Percentiles rank a stretch among this genome's conserved stretches.
phyloP scores from a whole-genome alignment of 2,329 filamentous ascomycete species.

The Ophiocordyceps sinensis region DNA sequence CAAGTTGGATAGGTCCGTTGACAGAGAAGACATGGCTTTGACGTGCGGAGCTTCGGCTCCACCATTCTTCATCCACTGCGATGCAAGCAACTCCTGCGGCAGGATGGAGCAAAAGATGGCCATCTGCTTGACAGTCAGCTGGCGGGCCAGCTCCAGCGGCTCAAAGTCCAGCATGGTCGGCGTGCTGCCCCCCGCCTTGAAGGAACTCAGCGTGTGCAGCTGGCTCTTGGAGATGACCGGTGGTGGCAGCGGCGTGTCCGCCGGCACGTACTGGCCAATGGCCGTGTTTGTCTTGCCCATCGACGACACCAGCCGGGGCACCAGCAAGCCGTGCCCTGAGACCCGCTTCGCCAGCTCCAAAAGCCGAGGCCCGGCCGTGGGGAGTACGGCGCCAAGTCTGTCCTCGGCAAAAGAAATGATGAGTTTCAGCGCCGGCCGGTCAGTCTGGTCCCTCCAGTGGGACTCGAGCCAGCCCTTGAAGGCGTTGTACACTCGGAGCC shows the following conservation, averaged over 20 bases:
- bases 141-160: slow-evolving; percentile 75
- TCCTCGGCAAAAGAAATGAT: slow-evolving; percentile 70
- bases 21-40: slow-evolving; percentile 82
- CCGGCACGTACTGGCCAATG: slow-evolving; percentile 52
- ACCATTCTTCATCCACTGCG: slow-evolving; percentile 86
- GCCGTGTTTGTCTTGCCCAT: slow-evolving; percentile 80
- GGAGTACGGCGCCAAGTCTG: slow-evolving; percentile 53
- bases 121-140: slow-evolving; percentile 87
- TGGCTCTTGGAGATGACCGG: slow-evolving; percentile 65
- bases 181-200: slow-evolving; percentile 54
- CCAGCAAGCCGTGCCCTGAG: slow-evolving; percentile 55
- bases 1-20: slow-evolving; percentile 82
- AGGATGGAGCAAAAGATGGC: slow-evolving; percentile 81
- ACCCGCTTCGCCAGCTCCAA: slow-evolving; percentile 70
- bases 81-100: slow-evolving; percentile 79
- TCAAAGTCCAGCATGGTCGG: slow-evolving; percentile 84
- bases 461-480: slow-evolving; percentile 97
- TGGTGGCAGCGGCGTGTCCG: slow-evolving; percentile 57
- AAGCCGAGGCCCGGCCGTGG: slow-evolving; percentile 67
- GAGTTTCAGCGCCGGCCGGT: slow-evolving; percentile 58
- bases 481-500: slow-evolving; percentile 84
- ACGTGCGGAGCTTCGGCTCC: slow-evolving; percentile 74
- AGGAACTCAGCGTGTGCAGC: slow-evolving; percentile 53
- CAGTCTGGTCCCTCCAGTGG: slow-evolving; percentile 77
- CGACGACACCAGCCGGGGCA: slow-evolving; percentile 70